phyloP scores from a whole-genome alignment of 495 filamentous ascomycete species.

The Aspergillus nanangensis region DNA sequence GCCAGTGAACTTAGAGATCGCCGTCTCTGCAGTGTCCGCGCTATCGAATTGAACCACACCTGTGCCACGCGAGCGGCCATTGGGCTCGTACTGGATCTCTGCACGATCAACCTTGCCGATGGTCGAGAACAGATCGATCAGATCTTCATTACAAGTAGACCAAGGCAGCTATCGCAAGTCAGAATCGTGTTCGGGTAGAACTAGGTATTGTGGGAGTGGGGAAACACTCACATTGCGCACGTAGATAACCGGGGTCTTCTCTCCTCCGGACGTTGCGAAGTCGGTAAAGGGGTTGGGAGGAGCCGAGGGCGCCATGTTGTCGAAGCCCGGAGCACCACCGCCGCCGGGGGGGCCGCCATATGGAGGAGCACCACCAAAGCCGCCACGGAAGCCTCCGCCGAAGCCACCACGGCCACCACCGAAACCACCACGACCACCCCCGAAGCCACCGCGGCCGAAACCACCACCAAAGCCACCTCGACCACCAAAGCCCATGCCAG shows the following conservation, averaged over 20 bases:
- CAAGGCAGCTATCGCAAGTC: conserved; percentile 70
- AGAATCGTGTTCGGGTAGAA: not conserved
- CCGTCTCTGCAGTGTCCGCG: conserved; percentile 79
- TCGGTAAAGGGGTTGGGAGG: conserved; percentile 97
- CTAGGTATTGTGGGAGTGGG: not conserved
- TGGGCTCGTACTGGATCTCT: conserved; percentile 97
- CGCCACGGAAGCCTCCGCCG: conserved; percentile 41
- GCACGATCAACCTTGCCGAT: conserved; percentile 97
- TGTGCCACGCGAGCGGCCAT: conserved; percentile 89
- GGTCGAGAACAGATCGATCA: conserved; percentile 93
- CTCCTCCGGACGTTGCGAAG: conserved; percentile 81
- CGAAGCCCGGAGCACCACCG: conserved; percentile 30
- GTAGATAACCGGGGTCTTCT: conserved; percentile 79
- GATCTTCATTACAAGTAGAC: conserved; percentile 97
- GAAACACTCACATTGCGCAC: conserved; percentile 84
- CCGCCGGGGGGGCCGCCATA: conserved; percentile 26
- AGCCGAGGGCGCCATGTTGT: conserved; percentile 27
- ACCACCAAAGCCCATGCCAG: conserved; percentile 48
- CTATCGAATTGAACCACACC: conserved; percentile 92
- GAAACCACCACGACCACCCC: conserved; percentile 40
- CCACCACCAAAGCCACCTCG: conserved; percentile 50
- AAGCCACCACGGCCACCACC: conserved; percentile 56
- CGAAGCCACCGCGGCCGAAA: conserved; percentile 49
- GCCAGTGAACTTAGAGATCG: conserved; percentile 92
- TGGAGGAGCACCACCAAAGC: conserved; percentile 38